Evolutionary conservation across 1,284 basidiomycete species (phyloP), one percentile per base, ranked within the genome.

Genomic region (Ganoderma meredithae): DNA sequence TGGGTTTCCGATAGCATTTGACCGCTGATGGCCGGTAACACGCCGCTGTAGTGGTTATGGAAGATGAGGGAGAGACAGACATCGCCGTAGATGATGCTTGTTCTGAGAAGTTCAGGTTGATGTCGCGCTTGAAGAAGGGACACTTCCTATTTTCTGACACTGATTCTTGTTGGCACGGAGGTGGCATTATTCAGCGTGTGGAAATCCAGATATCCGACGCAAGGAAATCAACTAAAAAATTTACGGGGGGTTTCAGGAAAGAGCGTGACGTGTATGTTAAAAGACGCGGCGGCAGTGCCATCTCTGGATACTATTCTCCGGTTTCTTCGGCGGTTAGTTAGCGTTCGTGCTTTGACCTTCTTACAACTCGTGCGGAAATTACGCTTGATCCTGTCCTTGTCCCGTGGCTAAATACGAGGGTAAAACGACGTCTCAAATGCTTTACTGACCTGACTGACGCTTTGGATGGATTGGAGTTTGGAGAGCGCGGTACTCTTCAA

Each of bases 111-210:
- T 87, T 88, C 79, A 79, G 79, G 25, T 84, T 89, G 70, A 89
- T 91, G 44, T 71, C 91, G 65, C 75, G 79, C 10, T 78, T 83
- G 40, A 83, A n/a, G n/a, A n/a, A n/a, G n/a, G n/a, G n/a, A n/a
- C 88, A 91, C 71, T 76, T 86, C 25, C 77, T 91, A n/a, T 87
- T 89, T 0, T 65, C 91, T 88, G 75, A 82, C 86, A 19, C 79
- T 90, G 19, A 83, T 91, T n/a, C 91, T 91, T 73, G 88, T 91
- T 44, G 33, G 33, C 8, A 83, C 88, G 0, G 89, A 91, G 73
- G 89, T 90, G 1, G 89, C 89, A n/a, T n/a, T n/a, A n/a, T n/a
- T n/a, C n/a, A n/a, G n/a, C n/a, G n/a, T n/a, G n/a, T n/a, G n/a
- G n/a, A n/a, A n/a, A n/a, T n/a, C 17, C 1, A 4, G 7, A 25